Evolutionary conservation across 2,329 filamentous ascomycete species (phyloP).

Genomic region (Colletotrichum coccodes): DNA sequence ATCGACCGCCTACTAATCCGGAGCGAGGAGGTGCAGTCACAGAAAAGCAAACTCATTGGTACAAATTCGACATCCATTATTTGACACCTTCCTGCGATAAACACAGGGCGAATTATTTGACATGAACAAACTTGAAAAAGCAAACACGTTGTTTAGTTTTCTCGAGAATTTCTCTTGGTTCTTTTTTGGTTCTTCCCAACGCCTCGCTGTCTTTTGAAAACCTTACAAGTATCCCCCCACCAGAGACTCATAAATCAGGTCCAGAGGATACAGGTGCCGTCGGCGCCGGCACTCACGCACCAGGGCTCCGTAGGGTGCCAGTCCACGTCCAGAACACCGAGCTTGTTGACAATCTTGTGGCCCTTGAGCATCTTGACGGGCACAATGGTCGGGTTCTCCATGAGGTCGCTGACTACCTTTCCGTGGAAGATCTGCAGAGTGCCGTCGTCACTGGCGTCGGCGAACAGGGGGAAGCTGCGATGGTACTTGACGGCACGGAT

Average conservation of each 20-base stretch:
- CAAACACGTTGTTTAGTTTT: conserved; percentile 1
- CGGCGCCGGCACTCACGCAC: conserved; percentile 93
- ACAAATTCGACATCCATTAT: conserved; percentile 26
- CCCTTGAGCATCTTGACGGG: conserved; percentile 94
- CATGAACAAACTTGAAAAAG: conserved; percentile 1
- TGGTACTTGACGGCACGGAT: conserved; percentile 93
- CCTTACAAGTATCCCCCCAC: conserved; percentile 13
- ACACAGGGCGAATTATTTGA: conserved; percentile 3
- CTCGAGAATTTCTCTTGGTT: conserved; percentile 8
- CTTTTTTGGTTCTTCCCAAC: conserved; percentile 31
- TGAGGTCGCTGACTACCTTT: conserved; percentile 91
- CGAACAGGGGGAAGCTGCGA: conserved; percentile 84
- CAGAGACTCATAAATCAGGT: conserved; percentile 55
- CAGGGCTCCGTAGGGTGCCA: conserved; percentile 97
- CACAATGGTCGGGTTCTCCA: conserved; percentile 97
- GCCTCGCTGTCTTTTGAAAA: conserved; percentile 31
- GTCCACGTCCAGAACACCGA: conserved; percentile 93
- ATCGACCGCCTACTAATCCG: neutral
- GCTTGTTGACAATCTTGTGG: conserved; percentile 84
- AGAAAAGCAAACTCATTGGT: neutral
- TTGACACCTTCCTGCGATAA: conserved; percentile 8
- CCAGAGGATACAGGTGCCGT: conserved; percentile 94
- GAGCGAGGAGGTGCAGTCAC: no score
- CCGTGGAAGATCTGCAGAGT: conserved; percentile 96
- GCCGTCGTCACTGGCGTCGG: conserved; percentile 94